Conservation (phyloP, 2,329 filamentous ascomycete species). For the Arthroderma sp. region DNA sequence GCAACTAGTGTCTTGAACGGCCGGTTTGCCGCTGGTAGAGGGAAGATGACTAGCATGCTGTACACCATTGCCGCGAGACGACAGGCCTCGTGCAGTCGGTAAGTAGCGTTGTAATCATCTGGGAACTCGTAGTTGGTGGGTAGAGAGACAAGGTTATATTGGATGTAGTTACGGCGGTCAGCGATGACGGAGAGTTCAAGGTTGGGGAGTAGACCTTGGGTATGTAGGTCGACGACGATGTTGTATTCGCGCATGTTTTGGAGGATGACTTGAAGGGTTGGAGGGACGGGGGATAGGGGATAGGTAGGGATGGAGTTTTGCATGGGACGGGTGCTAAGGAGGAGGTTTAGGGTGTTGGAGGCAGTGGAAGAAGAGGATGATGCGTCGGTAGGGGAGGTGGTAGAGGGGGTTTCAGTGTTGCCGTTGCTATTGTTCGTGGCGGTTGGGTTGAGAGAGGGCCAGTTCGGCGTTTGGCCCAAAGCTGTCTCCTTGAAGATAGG, state of each 20-base stretch:
- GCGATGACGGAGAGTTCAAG: constrained; percentile 15
- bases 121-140: constrained; percentile 18
- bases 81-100: constrained; percentile 25
- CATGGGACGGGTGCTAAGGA: constrained; percentile 11
- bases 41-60: constrained; percentile 30
- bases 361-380: background rate
- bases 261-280: constrained; percentile 14
- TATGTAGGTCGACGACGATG: constrained; percentile 17
- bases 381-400: background rate
- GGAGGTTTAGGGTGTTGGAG: background rate
- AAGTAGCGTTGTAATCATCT: constrained; percentile 7
- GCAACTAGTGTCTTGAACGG: constrained; percentile 24
- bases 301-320: constrained; percentile 10
- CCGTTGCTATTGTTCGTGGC: background rate
- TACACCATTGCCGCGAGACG: constrained; percentile 29
- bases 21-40: constrained; percentile 28
- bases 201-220: constrained; percentile 14
- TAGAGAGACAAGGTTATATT: constrained; percentile 26
- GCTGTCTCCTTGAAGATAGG: constrained; percentile 16
- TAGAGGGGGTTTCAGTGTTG: background rate
- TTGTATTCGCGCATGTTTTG: constrained; percentile 21
- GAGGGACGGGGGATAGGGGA: constrained; percentile 3
- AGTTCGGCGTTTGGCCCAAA: constrained; percentile 14
- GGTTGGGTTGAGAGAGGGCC: constrained; percentile 10
- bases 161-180: constrained; percentile 31